Percentiles rank a stretch among this genome's conserved stretches.
These are phyloP conservation scores for Orbilia brochopaga DNA, from an alignment of 2,329 filamentous ascomycete species.

Conservation along the genomic window DNA sequence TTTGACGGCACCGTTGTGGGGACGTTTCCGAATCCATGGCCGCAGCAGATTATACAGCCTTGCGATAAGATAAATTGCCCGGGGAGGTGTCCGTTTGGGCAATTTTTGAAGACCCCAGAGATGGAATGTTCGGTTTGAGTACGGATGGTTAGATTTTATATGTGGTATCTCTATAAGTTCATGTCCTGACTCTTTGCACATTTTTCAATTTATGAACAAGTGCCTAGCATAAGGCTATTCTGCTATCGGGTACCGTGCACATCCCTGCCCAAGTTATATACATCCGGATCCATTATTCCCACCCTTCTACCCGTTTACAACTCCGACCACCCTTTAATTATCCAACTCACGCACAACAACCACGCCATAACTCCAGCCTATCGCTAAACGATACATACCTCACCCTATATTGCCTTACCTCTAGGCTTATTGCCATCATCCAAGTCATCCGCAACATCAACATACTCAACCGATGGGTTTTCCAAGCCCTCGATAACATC, in stretches of 20 bases:
- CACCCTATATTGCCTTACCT: not conserved
- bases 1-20: not conserved
- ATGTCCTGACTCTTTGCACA: too few species aligned
- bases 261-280: too few species aligned
- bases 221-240: too few species aligned
- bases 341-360: too few species aligned
- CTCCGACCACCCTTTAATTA: too few species aligned
- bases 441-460: not conserved
- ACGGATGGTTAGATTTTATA: not conserved
- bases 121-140: not conserved
- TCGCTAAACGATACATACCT: not conserved
- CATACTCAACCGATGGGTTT: not conserved
- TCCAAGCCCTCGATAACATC: slow-evolving; percentile 34
- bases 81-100: not conserved
- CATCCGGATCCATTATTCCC: too few species aligned
- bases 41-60: not conserved
- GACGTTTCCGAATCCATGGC: not conserved
- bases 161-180: too few species aligned
- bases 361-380: not conserved
- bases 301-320: too few species aligned
- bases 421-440: not conserved
- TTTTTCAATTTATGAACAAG: too few species aligned
- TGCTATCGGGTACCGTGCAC: too few species aligned
- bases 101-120: not conserved
- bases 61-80: not conserved